Conservation (phyloP, 2,329 filamentous ascomycete species). For the Zopfia rhizophila region DNA sequence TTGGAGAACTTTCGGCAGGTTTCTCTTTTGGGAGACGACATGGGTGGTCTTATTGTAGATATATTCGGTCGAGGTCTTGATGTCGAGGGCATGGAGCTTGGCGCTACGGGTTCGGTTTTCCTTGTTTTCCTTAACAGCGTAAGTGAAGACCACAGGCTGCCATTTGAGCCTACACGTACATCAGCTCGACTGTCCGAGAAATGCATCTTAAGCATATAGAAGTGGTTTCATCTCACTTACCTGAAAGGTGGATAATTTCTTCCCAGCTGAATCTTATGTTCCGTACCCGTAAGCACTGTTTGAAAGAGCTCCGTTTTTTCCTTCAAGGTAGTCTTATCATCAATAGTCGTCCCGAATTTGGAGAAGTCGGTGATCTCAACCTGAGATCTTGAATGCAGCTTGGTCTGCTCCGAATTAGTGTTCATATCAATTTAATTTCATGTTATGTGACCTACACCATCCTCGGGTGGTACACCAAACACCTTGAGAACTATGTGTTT, state of each 20-base stretch:
- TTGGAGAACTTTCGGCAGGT: conserved; percentile 86
- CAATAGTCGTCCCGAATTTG: conserved; percentile 83
- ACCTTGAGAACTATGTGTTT: conserved; percentile 87
- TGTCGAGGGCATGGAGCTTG: conserved; percentile 83
- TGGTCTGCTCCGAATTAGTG: conserved; percentile 58
- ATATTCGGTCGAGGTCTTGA: conserved; percentile 84
- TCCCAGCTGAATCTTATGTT: conserved; percentile 77
- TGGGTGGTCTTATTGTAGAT: conserved; percentile 79
- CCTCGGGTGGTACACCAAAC: conserved; percentile 69
- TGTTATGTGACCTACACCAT: conserved; percentile 66
- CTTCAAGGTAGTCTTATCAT: conserved; percentile 74
- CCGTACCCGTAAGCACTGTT: conserved; percentile 37
- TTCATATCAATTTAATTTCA: background rate
- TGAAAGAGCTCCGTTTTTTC: conserved; percentile 62
- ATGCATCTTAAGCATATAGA: background rate
- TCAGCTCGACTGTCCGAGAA: background rate
- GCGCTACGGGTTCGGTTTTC: conserved; percentile 60
- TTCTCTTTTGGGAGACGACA: conserved; percentile 87
- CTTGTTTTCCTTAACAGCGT: conserved; percentile 76
- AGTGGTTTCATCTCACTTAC: conserved; percentile 50
- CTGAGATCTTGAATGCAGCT: conserved; percentile 72
- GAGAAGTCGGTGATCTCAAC: conserved; percentile 84
- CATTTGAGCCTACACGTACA: conserved; percentile 73
- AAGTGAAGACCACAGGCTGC: conserved; percentile 82
- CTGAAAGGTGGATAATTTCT: conserved; percentile 72